Conservation (phyloP, 148 eudicot genomes). For the Rhododendron henanense region DNA sequence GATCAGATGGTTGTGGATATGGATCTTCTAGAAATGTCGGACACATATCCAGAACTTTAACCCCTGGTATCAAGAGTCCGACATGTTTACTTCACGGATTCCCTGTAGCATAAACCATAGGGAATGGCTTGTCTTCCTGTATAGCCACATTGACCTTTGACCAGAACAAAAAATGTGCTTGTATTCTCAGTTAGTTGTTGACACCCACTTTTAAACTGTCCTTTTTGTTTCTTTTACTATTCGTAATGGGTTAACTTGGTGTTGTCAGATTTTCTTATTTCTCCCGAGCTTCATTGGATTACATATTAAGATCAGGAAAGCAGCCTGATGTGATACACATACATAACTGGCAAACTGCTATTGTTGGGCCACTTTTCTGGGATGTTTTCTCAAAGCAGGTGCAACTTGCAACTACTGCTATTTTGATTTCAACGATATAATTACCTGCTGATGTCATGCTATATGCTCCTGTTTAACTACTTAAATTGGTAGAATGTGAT, state of each 20-base stretch:
- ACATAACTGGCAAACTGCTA: slow-evolving; percentile 72
- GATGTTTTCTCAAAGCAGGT: slow-evolving; percentile 68
- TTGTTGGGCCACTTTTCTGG: slow-evolving; percentile 77
- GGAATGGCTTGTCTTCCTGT: not conserved
- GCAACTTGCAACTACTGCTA: not conserved
- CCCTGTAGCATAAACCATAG: not conserved
- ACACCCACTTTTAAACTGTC: not conserved
- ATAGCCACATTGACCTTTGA: not conserved
- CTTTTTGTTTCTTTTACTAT: not conserved
- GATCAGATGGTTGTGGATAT: not conserved
- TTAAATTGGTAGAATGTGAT: not conserved
- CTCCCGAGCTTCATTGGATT: slow-evolving; percentile 73
- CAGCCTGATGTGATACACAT: slow-evolving; percentile 60
- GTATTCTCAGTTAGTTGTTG: not conserved
- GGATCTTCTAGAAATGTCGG: not conserved
- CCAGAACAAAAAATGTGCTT: not conserved
- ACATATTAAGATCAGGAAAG: slow-evolving; percentile 56
- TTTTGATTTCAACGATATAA: not conserved
- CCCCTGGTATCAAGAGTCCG: not conserved
- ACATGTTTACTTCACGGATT: not conserved
- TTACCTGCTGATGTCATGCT: not conserved
- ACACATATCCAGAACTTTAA: not conserved
- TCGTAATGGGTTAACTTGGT: slow-evolving; percentile 14
- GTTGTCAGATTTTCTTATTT: slow-evolving; percentile 60
- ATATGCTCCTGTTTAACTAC: not conserved